These are phyloP conservation scores for Plectosphaerella cucumerina DNA, from an alignment of 2,329 filamentous ascomycete genomes.

Conservation along the genomic window DNA sequence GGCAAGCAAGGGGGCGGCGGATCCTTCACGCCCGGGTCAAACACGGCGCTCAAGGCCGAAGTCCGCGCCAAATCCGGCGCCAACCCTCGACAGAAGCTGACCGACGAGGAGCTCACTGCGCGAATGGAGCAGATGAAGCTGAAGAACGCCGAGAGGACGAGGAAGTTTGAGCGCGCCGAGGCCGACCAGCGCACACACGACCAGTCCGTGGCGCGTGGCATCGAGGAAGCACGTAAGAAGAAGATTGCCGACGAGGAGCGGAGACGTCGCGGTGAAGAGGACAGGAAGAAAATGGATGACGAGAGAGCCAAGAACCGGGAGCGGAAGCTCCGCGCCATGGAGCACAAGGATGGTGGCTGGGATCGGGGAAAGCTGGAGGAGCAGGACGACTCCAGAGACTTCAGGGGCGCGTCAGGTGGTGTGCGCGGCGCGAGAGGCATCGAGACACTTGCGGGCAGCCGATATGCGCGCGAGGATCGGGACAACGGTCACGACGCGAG, in stretches of 20 bases:
- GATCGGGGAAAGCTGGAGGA: constrained; percentile 51
- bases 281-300: constrained; percentile 48
- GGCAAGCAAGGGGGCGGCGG: background rate
- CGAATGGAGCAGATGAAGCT: constrained; percentile 61
- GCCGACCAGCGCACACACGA: constrained; percentile 53
- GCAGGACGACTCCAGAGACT: constrained; percentile 32
- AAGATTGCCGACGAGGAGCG: constrained; percentile 49
- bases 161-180: constrained; percentile 55
- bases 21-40: constrained; percentile 9
- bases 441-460: constrained; percentile 34
- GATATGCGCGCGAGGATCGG: constrained; percentile 31
- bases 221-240: constrained; percentile 50
- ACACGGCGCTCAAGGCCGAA: constrained; percentile 29
- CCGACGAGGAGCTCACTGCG: constrained; percentile 51
- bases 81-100: constrained; percentile 57
- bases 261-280: constrained; percentile 46
- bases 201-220: constrained; percentile 47
- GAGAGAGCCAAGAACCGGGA: constrained; percentile 58
- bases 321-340: constrained; percentile 56
- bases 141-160: constrained; percentile 51
- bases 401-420: constrained; percentile 37
- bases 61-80: constrained; percentile 48
- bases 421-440: constrained; percentile 30
- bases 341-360: constrained; percentile 50
- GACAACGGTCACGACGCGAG: constrained; percentile 22